Evolutionary conservation across 106 monocot genomes (phyloP), one percentile per base, ranked within the genome.

Genomic region (Triglochin maritima): DNA sequence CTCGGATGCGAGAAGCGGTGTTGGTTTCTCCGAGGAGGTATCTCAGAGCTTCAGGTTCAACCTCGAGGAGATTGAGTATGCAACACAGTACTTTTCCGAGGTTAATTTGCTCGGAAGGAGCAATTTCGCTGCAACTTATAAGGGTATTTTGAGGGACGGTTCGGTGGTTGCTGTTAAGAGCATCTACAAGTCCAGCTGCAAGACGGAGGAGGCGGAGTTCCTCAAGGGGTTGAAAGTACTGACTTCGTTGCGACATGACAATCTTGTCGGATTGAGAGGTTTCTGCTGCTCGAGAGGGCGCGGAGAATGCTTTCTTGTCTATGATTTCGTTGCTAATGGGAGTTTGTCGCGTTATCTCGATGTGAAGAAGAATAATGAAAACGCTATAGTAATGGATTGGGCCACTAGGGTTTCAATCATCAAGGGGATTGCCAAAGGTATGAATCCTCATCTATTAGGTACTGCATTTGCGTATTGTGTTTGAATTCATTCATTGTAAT

Each of bases 381-480:
- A 56, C 51, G 69, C 47, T 11, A 70, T 47, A 57, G 52, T 77
- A 72, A 79, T 88, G 3, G 85, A 83, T 56, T 92, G 92, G 92
- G 45, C 85, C 6, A 73, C 74, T 11, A 81, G 92, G 62, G 83
- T 92, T 72, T 76, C 83, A 3, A 85, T 92, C 74, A 81, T 88
- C 88, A 85, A 79, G 66, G 92, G 85, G 62, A 81, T 92, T 52
- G 92, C 88, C 56, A 79, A 83, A 88, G 92, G 92, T 92, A 77
- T 57, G 54, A 7, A 57, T 14, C 16, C 4, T 43, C 59, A 64
- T n/a, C 52, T 29, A 52, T 52, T 0, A 52, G 0, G 9, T 8
- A n/a, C 2, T 52, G 2, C n/a, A 52, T 52, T 52, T 29, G 29
- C 29, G 29, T 29, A 1, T 29, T 29, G 0, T 29, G 29, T 1